Evolutionary conservation across 208 protist genomes (phyloP), one percentile per base, ranked within the genome.

Genomic region (Leishmania tarentolae): DNA sequence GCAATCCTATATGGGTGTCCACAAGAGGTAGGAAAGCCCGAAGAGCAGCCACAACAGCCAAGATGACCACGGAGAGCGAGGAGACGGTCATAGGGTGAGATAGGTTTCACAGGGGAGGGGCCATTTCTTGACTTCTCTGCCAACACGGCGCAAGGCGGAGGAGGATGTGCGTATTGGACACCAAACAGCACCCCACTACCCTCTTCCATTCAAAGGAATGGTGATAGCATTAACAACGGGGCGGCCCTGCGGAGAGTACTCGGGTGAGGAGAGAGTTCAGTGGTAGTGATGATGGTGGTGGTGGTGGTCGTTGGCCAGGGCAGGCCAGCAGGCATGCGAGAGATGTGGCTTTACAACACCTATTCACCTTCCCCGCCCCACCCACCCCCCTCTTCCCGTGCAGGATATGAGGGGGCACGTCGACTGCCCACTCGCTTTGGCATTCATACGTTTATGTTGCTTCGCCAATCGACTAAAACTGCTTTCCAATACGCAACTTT

Each of bases 401-500:
- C 61, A 21, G n/a, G 31, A 7, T 21, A 13, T 70, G 7, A n/a
- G 21, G 37, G 37, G 37, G 7, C 13, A 47, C 37, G 46, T 13
- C 7, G 15, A 28, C 65, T 21, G 37, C 9, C 37, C 21, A 37
- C 13, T 70, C 11, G 15, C 44, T 47, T 24, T 28, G 19, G 24
- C 40, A 19, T 46, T 21, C 19, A 28, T 46, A 17, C 28, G 31
- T 68, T 68, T 68, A n/a, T 8, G 28, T 46, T 7, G 65, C 65
- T 66, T 66, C 61, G 61, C 65, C 65, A 2, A 42, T 28, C 11
- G 46, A n/a, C 78, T 88, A 94, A 42, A 83, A 72, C 44, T 88
- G 82, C 78, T 95, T 95, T 1, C 91, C 88, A 53, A 81, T 68
- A 15, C 82, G 79, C 65, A 92, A 86, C 78, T 92, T 94, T 19